Base-by-base conservation (phyloP, 2,329 filamentous ascomycete species). In the Hypoxylon sp. region DNA sequence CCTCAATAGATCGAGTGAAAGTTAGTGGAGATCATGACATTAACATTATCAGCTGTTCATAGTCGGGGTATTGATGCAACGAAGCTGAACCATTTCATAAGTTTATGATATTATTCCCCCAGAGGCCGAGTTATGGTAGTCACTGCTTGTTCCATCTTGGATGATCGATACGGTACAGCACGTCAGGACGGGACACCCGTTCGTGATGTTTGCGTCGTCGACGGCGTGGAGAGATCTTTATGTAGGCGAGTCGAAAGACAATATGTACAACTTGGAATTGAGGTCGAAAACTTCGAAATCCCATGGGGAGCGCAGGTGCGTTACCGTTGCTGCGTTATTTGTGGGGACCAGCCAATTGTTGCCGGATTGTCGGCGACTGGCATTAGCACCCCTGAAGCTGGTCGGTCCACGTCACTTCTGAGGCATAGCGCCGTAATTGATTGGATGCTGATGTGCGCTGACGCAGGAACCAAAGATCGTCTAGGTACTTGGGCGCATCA, bases 331-430 rank as follows among this genome's bases (percentile, higher is more conserved):
- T 41, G n/a, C 6, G 30, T 39, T 53, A 41, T 56, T 29, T 14
- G 50, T 55, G 55, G 56, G 41, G 55, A 55, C 32, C 51, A 54
- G n/a, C 39, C 39, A 53, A 52, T 55, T 56, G 27, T 41, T 30
- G 30, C 32, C 55, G 52, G 58, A 48, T 19, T 25, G 19, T 56
- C 60, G 55, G 64, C 54, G 63, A 63, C 57, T 11, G 11, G 30
- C 27, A 50, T 56, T 53, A 54, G 61, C 37, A 48, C 47, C 47
- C 25, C 9, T 57, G 51, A 34, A 27, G 61, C 16, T 61, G 61
- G 51, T 39, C 39, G 46, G 63, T 56, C 55, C 66, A 69, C 66
- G 66, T 69, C 63, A 69, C 63, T 61, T 61, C 21, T 21, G 37
- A 11, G 53, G 65, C 58, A 59, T 61, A 19, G 37, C 21, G n/a